Base-by-base conservation (phyloP, 352 stramenopile genomes). In the Globisporangium polare region DNA sequence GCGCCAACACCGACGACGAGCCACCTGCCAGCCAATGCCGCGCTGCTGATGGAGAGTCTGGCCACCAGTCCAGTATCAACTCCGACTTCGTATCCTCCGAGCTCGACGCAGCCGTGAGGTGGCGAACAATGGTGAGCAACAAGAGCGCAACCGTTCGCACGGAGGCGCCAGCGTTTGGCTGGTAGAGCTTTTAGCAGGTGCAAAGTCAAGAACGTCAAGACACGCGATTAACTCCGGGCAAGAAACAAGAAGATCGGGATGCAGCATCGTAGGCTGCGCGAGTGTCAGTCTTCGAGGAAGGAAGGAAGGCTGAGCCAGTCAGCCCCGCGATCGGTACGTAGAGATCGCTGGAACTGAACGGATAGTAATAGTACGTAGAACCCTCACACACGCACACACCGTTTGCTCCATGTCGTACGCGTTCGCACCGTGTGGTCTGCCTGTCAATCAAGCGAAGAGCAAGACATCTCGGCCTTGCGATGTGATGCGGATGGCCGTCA, bases 1-100 rank as follows among this genome's bases (percentile, higher is more conserved):
- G 55, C 65, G 3, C 27, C 60, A 24, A 66, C 53, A 22, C 52
- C 51, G 17, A 17, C 59, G 9, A 39, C 49, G 27, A 70, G 51
- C 22, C 33, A 57, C 35, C 18, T 26, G 22, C 27, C 43, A 0
- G 53, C 35, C 3, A 67, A 52, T 46, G 26, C 33, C 0, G 45
- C 53, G 18, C 13, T 67, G n/a, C 10, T 69, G 22, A 68, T 74
- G 18, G 71, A 74, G n/a, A 68, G 68, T 29, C 49, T 69, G 1
- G 42, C 63, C 18, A 42, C 68, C 17, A 45, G 46, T 41, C 64
- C 69, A 62, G 60, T 61, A 13, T 68, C 60, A 13, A 61, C 60
- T 2, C 42, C 60, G 24, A 42, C n/a, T 18, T 43, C 60, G 31
- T 66, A 61, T 47, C 60, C 60, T 24, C 52, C 60, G 12, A 61